phyloP scores from a whole-genome alignment of 1,139 yeast species.

The Wickerhamomyces sp. region DNA sequence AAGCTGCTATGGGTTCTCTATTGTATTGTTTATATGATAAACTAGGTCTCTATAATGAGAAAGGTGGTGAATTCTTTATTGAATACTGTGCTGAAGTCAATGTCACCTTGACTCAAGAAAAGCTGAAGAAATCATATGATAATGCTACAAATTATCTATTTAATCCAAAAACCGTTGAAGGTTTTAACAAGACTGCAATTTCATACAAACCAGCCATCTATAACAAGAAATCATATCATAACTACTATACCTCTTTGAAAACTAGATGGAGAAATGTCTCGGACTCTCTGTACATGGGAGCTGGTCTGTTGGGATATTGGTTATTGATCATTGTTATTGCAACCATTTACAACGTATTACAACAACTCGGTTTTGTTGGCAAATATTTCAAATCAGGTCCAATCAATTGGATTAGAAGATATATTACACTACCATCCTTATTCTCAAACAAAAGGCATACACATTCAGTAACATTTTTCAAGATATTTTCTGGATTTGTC shows the following conservation, averaged over 20 bases:
- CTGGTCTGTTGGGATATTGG: slow-evolving; percentile 47
- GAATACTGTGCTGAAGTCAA: slow-evolving; percentile 16
- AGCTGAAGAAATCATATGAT: slow-evolving; percentile 33
- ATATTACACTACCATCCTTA: slow-evolving; percentile 43
- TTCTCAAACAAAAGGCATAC: slow-evolving; percentile 27
- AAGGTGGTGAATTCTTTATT: slow-evolving; percentile 14
- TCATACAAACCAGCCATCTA: slow-evolving; percentile 26
- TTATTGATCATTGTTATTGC: slow-evolving; percentile 38
- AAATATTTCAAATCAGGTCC: slow-evolving; percentile 29
- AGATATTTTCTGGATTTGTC: slow-evolving; percentile 16
- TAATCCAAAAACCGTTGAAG: slow-evolving; percentile 26
- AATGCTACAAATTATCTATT: slow-evolving; percentile 36
- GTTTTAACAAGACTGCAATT: slow-evolving; percentile 25
- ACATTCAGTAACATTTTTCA: slow-evolving; percentile 12
- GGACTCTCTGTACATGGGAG: slow-evolving; percentile 42
- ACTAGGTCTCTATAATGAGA: slow-evolving; percentile 6
- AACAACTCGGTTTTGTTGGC: slow-evolving; percentile 34
- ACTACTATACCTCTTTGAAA: slow-evolving; percentile 32
- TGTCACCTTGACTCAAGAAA: slow-evolving; percentile 26
- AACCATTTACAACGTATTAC: slow-evolving; percentile 33
- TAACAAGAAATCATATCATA: slow-evolving; percentile 25
- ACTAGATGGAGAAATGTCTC: slow-evolving; percentile 34
- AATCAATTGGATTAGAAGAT: slow-evolving; percentile 38
- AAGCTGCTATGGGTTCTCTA: slow-evolving; percentile 26
- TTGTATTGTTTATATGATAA: slow-evolving; percentile 24